These are phyloP conservation scores for Anaeramoeba flamelloides DNA, from an alignment of 78 protist genomes.

Conservation along the genomic window DNA sequence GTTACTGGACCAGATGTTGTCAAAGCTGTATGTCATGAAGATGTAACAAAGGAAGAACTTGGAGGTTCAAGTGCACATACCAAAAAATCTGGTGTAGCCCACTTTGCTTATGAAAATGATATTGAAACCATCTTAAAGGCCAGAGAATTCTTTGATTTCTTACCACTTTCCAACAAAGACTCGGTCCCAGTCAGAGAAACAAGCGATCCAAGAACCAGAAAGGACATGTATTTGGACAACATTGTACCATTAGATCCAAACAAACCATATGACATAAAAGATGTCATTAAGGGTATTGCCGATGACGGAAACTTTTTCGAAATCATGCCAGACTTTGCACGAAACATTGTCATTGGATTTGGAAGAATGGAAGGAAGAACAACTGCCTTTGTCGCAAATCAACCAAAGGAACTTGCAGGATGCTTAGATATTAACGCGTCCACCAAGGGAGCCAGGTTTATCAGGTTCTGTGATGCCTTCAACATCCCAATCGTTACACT, in stretches of 20 bases:
- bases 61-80: constrained; percentile 83
- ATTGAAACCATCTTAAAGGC: constrained; percentile 51
- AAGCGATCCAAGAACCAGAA: constrained; percentile 30
- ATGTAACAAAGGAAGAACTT: constrained; percentile 71
- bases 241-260: constrained; percentile 64
- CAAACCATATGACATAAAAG: constrained; percentile 80
- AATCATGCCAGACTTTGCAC: constrained; percentile 70
- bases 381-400: constrained; percentile 89
- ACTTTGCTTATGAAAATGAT: constrained; percentile 68
- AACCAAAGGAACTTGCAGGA: constrained; percentile 84
- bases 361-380: constrained; percentile 83
- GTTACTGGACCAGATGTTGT: constrained; percentile 96
- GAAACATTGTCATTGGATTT: constrained; percentile 75
- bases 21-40: constrained; percentile 2
- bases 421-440: constrained; percentile 81
- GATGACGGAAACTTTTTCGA: constrained; percentile 79
- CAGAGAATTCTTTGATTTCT: constrained; percentile 47
- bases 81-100: constrained; percentile 28
- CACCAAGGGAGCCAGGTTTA: constrained; percentile 78
- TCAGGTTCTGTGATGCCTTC: constrained; percentile 89
- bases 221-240: constrained; percentile 11
- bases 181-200: constrained; percentile 36
- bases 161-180: constrained; percentile 59
- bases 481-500: constrained; percentile 87
- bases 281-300: constrained; percentile 56